phyloP scores from a whole-genome alignment of 2,329 filamentous ascomycete genomes.

The Colletotrichum chlorophyti region DNA sequence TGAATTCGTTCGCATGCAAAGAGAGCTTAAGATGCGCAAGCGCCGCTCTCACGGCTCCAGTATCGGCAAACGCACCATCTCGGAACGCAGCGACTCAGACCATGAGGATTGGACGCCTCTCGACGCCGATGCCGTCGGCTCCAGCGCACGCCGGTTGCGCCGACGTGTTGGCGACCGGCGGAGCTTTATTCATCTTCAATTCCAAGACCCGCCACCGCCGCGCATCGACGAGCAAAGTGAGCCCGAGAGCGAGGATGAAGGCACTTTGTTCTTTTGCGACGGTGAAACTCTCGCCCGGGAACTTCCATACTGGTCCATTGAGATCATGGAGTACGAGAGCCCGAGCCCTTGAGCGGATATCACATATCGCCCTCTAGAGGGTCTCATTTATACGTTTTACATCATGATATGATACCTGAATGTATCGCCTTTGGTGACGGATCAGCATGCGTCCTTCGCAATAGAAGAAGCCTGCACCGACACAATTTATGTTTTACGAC shows the following conservation, averaged over 20 bases:
- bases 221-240: constrained; percentile 62
- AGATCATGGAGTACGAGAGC: constrained; percentile 52
- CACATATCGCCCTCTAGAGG: neutral
- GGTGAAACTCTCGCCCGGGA: constrained; percentile 51
- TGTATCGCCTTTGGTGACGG: neutral
- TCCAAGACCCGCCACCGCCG: constrained; percentile 56
- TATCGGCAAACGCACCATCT: constrained; percentile 61
- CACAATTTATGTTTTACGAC: neutral
- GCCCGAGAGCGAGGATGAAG: constrained; percentile 51
- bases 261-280: constrained; percentile 30
- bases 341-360: constrained; percentile 14
- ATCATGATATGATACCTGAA: neutral
- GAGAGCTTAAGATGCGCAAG: constrained; percentile 50
- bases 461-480: neutral
- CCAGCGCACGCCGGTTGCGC: constrained; percentile 54
- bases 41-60: constrained; percentile 60
- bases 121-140: constrained; percentile 49
- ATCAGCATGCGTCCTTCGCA: neutral
- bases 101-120: constrained; percentile 39
- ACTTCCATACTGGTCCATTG: constrained; percentile 56
- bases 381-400: constrained; percentile 7
- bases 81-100: constrained; percentile 60
- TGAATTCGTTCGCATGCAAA: constrained; percentile 47
- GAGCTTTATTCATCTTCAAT: constrained; percentile 48
- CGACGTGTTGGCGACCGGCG: constrained; percentile 54